A percentile compares a stretch with the other conserved stretches of the same genome.
phyloP scores from a whole-genome alignment of 2,329 filamentous ascomycete species.

The Paracamarosporium sp. region DNA sequence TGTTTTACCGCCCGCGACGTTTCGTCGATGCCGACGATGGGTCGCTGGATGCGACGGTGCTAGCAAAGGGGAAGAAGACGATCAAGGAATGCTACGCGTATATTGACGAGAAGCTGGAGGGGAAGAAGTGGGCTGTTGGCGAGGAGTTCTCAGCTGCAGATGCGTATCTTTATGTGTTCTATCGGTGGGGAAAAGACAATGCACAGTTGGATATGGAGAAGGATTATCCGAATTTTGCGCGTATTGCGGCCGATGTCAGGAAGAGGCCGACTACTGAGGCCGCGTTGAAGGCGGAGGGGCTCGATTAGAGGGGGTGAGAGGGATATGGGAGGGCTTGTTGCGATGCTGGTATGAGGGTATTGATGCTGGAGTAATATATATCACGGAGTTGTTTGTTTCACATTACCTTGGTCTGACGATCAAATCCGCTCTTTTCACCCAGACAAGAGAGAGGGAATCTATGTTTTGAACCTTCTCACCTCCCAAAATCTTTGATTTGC shows the following conservation, averaged over 20 bases:
- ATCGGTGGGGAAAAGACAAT: slow-evolving; percentile 21
- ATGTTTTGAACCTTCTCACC: too few relatives aligned
- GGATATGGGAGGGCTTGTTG: neutral
- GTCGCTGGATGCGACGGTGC: slow-evolving; percentile 11
- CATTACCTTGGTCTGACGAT: too few relatives aligned
- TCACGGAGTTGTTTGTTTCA: too few relatives aligned
- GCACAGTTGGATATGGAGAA: slow-evolving; percentile 19
- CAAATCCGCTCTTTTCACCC: too few relatives aligned
- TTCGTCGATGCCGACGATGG: slow-evolving; percentile 17
- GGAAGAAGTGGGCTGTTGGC: slow-evolving; percentile 21
- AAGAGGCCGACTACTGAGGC: slow-evolving; percentile 16
- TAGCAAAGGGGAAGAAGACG: slow-evolving; percentile 7
- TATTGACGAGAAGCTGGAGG: slow-evolving; percentile 23
- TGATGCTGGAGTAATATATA: too few relatives aligned
- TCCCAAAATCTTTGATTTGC: too few relatives aligned
- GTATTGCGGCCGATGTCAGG: slow-evolving; percentile 14
- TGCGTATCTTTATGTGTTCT: slow-evolving; percentile 30
- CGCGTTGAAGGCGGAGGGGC: slow-evolving; percentile 17
- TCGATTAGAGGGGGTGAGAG: neutral
- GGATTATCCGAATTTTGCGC: slow-evolving; percentile 22
- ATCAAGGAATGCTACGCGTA: slow-evolving; percentile 14
- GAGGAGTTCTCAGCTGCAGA: slow-evolving; percentile 23
- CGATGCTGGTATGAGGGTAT: neutral
- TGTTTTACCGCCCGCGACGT: slow-evolving; percentile 20
- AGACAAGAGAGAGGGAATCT: too few relatives aligned